A percentile compares a stretch with the other conserved stretches of the same genome.
Conservation (phyloP, 371 early-diverging fungal genomes). For the Phascolomyces articulosus region DNA sequence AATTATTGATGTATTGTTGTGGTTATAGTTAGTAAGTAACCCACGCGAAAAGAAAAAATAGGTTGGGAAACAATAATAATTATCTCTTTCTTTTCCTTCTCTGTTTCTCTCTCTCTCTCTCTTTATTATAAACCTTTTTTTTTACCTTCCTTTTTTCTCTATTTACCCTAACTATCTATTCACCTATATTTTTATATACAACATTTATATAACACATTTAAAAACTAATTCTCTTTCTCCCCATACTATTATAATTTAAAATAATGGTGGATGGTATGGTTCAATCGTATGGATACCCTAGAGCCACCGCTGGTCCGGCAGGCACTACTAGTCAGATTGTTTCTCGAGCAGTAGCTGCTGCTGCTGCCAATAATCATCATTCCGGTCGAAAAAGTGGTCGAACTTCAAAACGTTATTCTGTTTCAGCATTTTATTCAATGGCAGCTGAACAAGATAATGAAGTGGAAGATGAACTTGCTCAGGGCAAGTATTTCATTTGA, state of each 20-base stretch:
- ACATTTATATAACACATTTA: too few relatives aligned
- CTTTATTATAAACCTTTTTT: neutral
- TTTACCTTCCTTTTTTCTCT: neutral
- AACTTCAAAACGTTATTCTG: slow-evolving; percentile 76
- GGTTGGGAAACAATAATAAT: too few relatives aligned
- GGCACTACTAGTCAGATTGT: slow-evolving; percentile 34
- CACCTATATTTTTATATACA: too few relatives aligned
- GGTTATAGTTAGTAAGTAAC: too few relatives aligned
- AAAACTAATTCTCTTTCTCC: slow-evolving; percentile 19
- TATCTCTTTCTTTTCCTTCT: neutral
- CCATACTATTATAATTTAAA: neutral
- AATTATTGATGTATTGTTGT: too few relatives aligned
- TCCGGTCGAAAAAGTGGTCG: slow-evolving; percentile 38
- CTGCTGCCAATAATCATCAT: slow-evolving; percentile 46
- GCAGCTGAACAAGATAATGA: slow-evolving; percentile 95
- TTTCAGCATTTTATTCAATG: slow-evolving; percentile 92
- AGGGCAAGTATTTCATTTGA: slow-evolving; percentile 30
- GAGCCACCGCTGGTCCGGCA: slow-evolving; percentile 18
- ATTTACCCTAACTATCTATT: too few relatives aligned
- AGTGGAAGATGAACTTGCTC: slow-evolving; percentile 93
- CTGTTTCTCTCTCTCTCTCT: too few relatives aligned
- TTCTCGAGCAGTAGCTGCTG: slow-evolving; percentile 49
- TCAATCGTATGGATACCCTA: slow-evolving; percentile 50
- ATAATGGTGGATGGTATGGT: slow-evolving; percentile 49
- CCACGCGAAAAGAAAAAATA: too few relatives aligned